Evolutionary conservation across 768 basidiomycete genomes (phyloP).

Genomic region (Tremella yokohamensis): DNA sequence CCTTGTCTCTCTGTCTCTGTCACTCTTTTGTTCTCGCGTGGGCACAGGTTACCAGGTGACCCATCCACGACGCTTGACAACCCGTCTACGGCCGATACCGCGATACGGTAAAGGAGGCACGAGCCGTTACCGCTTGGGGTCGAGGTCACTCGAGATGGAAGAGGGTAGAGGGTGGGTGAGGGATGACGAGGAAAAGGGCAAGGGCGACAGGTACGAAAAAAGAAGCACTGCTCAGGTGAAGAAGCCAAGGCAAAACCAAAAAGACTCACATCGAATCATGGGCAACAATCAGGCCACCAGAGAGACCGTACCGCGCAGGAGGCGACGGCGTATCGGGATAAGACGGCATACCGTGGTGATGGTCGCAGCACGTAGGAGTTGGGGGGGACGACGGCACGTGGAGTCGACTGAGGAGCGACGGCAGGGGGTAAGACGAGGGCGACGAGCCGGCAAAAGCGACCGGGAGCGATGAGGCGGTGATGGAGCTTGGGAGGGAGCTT

Average conservation of each 20-base stretch:
- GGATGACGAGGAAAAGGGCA: too few species aligned
- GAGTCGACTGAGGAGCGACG: background rate
- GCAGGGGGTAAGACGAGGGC: background rate
- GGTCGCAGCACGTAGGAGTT: background rate
- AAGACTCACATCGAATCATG: slow-evolving; percentile 3
- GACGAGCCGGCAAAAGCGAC: background rate
- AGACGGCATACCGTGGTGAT: slow-evolving; percentile 10
- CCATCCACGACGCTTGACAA: too few species aligned
- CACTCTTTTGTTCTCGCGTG: too few species aligned
- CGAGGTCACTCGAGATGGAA: background rate
- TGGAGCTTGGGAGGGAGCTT: too few species aligned
- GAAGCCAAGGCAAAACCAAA: background rate
- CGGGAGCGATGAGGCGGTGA: too few species aligned
- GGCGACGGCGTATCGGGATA: slow-evolving; percentile 40
- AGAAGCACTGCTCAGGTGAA: too few species aligned
- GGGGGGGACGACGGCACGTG: slow-evolving; percentile 6
- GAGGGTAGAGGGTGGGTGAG: background rate
- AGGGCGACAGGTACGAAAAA: background rate
- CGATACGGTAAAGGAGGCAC: background rate
- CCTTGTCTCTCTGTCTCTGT: too few species aligned
- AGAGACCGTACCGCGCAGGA: slow-evolving; percentile 29
- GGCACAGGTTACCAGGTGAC: too few species aligned
- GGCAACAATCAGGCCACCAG: slow-evolving; percentile 30
- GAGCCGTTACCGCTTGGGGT: background rate
- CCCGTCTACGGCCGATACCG: too few species aligned